These are phyloP conservation scores for Aspergillus niger DNA, from an alignment of 2,329 filamentous ascomycete genomes.

Conservation along the genomic window DNA sequence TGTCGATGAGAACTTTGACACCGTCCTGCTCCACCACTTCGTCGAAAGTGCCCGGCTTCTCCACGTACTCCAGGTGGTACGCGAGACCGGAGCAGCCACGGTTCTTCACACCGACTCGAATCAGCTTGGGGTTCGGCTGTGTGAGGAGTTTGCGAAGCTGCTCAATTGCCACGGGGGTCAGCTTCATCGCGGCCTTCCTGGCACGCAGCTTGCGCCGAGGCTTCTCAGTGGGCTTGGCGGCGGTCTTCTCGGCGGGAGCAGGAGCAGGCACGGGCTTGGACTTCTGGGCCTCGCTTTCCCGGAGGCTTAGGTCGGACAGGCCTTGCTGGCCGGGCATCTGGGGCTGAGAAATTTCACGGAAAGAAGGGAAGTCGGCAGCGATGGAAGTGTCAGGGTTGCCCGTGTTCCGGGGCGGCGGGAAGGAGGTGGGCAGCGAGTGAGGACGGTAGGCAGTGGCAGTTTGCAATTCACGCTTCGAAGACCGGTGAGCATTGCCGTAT, in stretches of 20 bases:
- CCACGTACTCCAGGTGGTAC: constrained; percentile 93
- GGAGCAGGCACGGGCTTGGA: constrained; percentile 52
- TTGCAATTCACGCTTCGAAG: constrained; percentile 61
- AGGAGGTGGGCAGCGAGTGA: constrained; percentile 57
- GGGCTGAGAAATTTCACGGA: constrained; percentile 51
- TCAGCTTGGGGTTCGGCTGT: constrained; percentile 86
- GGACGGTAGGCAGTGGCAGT: constrained; percentile 67
- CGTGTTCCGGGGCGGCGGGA: constrained; percentile 60
- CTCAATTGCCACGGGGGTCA: constrained; percentile 76
- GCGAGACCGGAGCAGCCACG: constrained; percentile 90
- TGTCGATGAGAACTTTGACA: constrained; percentile 93
- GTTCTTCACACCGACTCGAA: constrained; percentile 92
- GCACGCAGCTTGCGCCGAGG: constrained; percentile 71
- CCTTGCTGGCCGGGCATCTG: constrained; percentile 41
- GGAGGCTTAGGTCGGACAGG: constrained; percentile 48
- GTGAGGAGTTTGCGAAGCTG: constrained; percentile 77
- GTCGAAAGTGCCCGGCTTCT: constrained; percentile 84
- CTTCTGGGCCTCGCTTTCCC: constrained; percentile 69
- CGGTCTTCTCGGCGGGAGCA: constrained; percentile 28
- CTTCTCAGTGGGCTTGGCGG: constrained; percentile 50
- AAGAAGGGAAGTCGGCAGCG: constrained; percentile 52
- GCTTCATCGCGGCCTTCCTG: constrained; percentile 86
- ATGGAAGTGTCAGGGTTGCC: constrained; percentile 65
- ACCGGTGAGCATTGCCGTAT: constrained; percentile 43
- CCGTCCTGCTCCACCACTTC: constrained; percentile 94